Base-by-base conservation (phyloP, 768 basidiomycete genomes). In the Tricholoma sp. region DNA sequence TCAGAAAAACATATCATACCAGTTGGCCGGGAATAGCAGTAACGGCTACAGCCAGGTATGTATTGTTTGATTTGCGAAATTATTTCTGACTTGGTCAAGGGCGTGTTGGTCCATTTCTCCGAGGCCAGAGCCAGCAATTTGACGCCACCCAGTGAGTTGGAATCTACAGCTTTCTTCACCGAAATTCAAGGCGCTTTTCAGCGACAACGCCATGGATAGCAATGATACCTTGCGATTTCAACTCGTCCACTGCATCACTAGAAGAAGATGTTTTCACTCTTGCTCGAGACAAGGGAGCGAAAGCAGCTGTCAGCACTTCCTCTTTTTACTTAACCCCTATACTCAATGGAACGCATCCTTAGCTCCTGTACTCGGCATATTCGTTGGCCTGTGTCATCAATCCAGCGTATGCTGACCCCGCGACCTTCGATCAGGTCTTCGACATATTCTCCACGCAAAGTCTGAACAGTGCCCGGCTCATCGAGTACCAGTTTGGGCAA, bases 151-250 rank as follows among this genome's bases (percentile, higher is more conserved):
- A 74, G 76, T 78, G 57, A 69, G 76, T 66, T 11, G 8, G 18
- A 52, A 51, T 50, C 12, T 19, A 24, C 21, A 32, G 14, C 27
- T 5, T 54, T 52, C 54, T 54, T 39, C 41, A 54, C 18, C 1
- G n/a, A 11, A 12, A 27, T 57, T 56, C 19, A 50, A 50, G 32
- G 12, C 12, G 18, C 32, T 47, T 47, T 16, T 5, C 67, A 81
- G 88, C 89, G 2, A 76, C 73, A 5, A 91, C 93, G 0, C 92
- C 94, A 3, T 97, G 94, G 93, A 89, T 97, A 63, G 94, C 94
- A 11, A 79, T 94, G 61, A 81, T 97, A 50, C 81, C 84, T 3
- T 96, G 94, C 69, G 93, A 95, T 66, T 66, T 67, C 56, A 94
- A 94, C 68, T 79, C 85, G 16, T 90, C 90, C 14, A 73, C 80